A percentile compares a stretch with the other conserved stretches of the same genome.
Evolutionary conservation across 371 early-diverging fungal species (phyloP).

Genomic region (Mortierella sp.): DNA sequence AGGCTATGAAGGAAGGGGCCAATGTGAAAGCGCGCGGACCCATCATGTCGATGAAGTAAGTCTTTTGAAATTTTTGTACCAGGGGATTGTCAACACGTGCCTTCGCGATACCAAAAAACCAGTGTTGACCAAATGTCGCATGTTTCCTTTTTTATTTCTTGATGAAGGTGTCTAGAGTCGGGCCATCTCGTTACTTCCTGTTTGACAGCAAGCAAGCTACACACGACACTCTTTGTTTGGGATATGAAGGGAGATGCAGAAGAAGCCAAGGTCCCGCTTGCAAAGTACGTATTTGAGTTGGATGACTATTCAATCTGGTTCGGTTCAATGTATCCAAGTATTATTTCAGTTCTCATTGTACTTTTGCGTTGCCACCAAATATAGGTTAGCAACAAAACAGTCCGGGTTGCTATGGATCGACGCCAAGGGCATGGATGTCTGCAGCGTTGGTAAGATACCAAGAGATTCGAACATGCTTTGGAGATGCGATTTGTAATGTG

Average conservation of each 20-base stretch:
- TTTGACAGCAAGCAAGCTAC: not conserved
- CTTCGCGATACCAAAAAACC: too few relatives aligned
- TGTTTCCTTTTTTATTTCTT: not conserved
- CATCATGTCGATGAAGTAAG: constrained; percentile 48
- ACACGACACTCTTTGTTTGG: constrained; percentile 28
- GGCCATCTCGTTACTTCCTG: constrained; percentile 44
- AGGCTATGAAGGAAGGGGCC: constrained; percentile 35
- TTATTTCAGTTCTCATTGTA: not conserved
- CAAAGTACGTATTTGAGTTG: constrained; percentile 7
- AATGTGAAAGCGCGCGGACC: constrained; percentile 26
- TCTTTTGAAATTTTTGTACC: too few relatives aligned
- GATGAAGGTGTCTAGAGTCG: constrained; percentile 24
- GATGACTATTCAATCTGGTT: not conserved
- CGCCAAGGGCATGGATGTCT: constrained; percentile 33
- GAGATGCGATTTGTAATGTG: not conserved
- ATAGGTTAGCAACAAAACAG: constrained; percentile 6
- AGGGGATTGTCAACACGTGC: too few relatives aligned
- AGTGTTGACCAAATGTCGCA: not conserved
- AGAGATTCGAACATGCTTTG: too few relatives aligned
- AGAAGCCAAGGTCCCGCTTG: constrained; percentile 9
- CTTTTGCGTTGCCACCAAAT: not conserved
- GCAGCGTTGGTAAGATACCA: constrained; percentile 37
- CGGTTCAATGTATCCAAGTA: not conserved
- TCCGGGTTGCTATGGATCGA: constrained; percentile 23
- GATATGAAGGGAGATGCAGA: constrained; percentile 30